Percentiles rank a stretch among this genome's conserved stretches.
Conservation (phyloP, 2,329 filamentous ascomycete genomes). For the Hypoxylon sp. region DNA sequence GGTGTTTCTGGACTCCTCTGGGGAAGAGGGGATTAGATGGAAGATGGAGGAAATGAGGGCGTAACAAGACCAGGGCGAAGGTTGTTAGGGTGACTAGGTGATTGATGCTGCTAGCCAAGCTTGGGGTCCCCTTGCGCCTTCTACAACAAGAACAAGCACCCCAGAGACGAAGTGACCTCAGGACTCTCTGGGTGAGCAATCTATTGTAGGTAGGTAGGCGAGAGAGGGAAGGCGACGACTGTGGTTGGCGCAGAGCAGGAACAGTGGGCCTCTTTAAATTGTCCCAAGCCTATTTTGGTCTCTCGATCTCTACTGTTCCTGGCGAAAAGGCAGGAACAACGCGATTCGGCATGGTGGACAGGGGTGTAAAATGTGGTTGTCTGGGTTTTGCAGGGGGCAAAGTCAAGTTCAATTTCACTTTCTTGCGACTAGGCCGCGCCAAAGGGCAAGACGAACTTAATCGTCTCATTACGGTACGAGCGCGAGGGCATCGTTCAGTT, state of each 20-base stretch:
- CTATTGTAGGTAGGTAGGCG: constrained; percentile 32
- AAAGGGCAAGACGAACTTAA: constrained; percentile 16
- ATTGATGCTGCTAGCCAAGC: constrained; percentile 43
- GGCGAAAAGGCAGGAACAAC: constrained; percentile 42
- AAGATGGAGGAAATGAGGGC: constrained; percentile 37
- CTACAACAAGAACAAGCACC: constrained; percentile 26
- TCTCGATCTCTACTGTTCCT: constrained; percentile 42
- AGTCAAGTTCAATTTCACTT: constrained; percentile 28
- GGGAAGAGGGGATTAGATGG: constrained; percentile 20
- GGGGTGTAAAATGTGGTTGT: constrained; percentile 41
- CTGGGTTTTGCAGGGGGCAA: constrained; percentile 40
- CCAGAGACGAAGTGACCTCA: constrained; percentile 34
- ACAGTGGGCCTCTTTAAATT: constrained; percentile 43
- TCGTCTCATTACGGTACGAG: constrained; percentile 16
- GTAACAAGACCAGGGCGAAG: constrained; percentile 37
- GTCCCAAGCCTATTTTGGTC: constrained; percentile 42
- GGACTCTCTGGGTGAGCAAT: constrained; percentile 18
- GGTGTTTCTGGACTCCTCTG: constrained; percentile 23
- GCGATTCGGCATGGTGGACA: constrained; percentile 39
- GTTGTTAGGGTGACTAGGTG: constrained; percentile 50
- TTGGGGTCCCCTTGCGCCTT: constrained; percentile 43
- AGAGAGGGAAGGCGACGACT: constrained; percentile 20
- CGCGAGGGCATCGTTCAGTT: constrained; percentile 1
- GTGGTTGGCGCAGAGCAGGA: constrained; percentile 39
- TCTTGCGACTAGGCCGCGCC: constrained; percentile 20